Percentiles rank a stretch among this genome's conserved stretches.
Conservation (phyloP, 73 alveolate species). For the Paramecium tetraurelia region DNA sequence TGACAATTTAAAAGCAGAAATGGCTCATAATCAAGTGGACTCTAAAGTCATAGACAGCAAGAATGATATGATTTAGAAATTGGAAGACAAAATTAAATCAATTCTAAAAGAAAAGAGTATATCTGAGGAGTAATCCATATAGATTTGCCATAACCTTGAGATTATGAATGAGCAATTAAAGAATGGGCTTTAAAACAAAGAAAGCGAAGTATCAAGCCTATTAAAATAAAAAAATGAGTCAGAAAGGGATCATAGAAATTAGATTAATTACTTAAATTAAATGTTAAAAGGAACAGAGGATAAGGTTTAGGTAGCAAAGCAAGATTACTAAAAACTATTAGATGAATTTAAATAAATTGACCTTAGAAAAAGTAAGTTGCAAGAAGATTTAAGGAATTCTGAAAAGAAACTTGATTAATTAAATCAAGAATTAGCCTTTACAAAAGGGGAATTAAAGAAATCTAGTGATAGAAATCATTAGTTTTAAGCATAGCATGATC, state of each 20-base stretch:
- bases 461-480: background rate
- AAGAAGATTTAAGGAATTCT: background rate
- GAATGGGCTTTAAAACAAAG: background rate
- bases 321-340: conserved; percentile 16
- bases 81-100: conserved; percentile 22
- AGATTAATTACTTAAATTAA: background rate
- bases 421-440: background rate
- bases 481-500: background rate
- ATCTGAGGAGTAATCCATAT: background rate
- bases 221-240: background rate
- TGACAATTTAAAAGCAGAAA: conserved; percentile 37
- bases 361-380: background rate
- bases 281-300: conserved; percentile 3
- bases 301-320: background rate
- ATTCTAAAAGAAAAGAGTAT: background rate
- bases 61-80: conserved; percentile 30
- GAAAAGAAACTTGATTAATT: background rate
- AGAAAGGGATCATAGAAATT: background rate
- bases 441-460: background rate
- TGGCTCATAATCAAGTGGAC: conserved; percentile 44
- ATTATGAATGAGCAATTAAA: background rate
- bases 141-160: background rate
- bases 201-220: background rate
- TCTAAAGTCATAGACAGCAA: background rate
- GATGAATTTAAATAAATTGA: conserved; percentile 16